A percentile compares a stretch with the other conserved stretches of the same genome.
These are phyloP conservation scores for Clavispora carvajalis DNA, from an alignment of 805 yeast genomes.

Conservation along the genomic window DNA sequence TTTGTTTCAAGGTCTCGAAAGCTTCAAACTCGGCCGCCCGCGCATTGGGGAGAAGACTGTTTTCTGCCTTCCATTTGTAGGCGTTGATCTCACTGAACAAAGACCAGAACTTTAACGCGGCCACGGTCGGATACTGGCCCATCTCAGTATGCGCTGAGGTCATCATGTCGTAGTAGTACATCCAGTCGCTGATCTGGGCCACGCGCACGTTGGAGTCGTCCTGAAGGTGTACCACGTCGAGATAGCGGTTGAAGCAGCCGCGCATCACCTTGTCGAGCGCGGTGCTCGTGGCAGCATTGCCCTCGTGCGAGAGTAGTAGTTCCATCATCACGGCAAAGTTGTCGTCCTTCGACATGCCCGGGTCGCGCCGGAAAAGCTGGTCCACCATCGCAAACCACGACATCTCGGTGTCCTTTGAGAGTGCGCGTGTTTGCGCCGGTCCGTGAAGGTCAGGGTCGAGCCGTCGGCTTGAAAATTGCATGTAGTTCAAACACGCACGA, in stretches of 20 bases:
- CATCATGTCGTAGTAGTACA: constrained; percentile 63
- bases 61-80: constrained; percentile 6
- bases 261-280: constrained; percentile 59
- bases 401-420: constrained; percentile 53
- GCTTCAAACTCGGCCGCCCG: constrained; percentile 33
- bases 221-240: constrained; percentile 51
- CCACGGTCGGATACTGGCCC: constrained; percentile 49
- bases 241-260: constrained; percentile 69
- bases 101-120: constrained; percentile 58
- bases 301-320: constrained; percentile 37
- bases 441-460: constrained; percentile 9
- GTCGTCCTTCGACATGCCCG: constrained; percentile 40
- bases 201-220: constrained; percentile 63
- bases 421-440: constrained; percentile 1
- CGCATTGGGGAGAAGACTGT: constrained; percentile 27
- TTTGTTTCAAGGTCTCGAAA: constrained; percentile 31
- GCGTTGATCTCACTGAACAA: constrained; percentile 58
- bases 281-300: constrained; percentile 32
- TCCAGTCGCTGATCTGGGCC: constrained; percentile 65
- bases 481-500: constrained; percentile 74
- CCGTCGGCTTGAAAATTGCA: constrained; percentile 56
- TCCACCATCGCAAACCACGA: constrained; percentile 68
- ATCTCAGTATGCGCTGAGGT: constrained; percentile 25
- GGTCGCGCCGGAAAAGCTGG: constrained; percentile 51
- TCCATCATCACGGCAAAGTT: constrained; percentile 46